phyloP scores from a whole-genome alignment of 768 basidiomycete species.

The Boletus insuetus region DNA sequence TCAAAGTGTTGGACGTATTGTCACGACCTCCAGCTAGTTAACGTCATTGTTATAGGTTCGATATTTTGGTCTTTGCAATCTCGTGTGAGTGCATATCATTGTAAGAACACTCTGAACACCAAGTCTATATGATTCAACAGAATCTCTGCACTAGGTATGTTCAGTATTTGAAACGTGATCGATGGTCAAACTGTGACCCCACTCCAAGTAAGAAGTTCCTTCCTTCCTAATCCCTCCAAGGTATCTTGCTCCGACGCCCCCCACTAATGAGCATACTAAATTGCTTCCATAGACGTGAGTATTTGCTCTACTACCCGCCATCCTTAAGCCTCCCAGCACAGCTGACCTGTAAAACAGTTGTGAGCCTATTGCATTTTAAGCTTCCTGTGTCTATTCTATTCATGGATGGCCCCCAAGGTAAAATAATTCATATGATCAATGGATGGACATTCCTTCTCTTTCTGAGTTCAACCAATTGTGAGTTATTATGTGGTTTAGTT shows the following conservation, averaged over 20 bases:
- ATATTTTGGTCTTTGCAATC: not conserved
- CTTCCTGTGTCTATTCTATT: not conserved
- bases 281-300: not conserved
- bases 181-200: not conserved
- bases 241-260: not conserved
- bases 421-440: not conserved
- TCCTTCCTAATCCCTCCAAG: not conserved
- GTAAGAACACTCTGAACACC: not conserved
- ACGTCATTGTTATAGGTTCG: conserved; percentile 4
- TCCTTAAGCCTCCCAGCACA: too few species aligned
- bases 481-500: not conserved
- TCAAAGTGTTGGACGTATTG: not conserved
- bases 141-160: not conserved
- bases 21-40: not conserved
- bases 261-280: not conserved
- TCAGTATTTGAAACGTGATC: not conserved
- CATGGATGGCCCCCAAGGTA: not conserved
- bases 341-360: not conserved
- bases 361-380: not conserved
- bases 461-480: not conserved
- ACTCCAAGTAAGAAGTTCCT: not conserved
- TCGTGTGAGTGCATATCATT: not conserved
- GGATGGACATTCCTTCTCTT: conserved; percentile 2
- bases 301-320: too few species aligned
- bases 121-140: not conserved